Percentiles rank a stretch among this genome's conserved stretches.
Conservation (phyloP, 169 alveolate species). For the Plasmodium vinckei region DNA sequence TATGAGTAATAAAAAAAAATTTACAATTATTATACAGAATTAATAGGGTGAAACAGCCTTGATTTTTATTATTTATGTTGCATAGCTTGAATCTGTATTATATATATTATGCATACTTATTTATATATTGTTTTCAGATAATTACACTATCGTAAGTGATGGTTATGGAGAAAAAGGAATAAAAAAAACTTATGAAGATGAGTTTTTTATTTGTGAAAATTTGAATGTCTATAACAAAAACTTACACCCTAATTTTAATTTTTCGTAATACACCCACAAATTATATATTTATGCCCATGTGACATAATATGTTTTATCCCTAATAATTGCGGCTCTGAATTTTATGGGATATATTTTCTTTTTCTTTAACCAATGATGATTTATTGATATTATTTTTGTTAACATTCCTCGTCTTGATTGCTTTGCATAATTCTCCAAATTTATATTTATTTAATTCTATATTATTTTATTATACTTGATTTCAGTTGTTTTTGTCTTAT, state of each 20-base stretch:
- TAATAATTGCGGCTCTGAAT: neutral
- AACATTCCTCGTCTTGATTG: neutral
- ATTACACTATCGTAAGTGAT: conserved; percentile 66
- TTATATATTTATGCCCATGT: neutral
- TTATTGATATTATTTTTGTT: neutral
- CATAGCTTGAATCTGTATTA: neutral
- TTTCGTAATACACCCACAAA: conserved; percentile 34
- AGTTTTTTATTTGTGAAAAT: conserved; percentile 77
- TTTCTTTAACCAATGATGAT: neutral
- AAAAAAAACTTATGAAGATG: conserved; percentile 82
- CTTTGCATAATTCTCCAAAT: neutral
- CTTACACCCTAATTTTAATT: conserved; percentile 64
- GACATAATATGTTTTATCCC: neutral
- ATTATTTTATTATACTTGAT: conserved; percentile 13
- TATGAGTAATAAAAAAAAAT: conserved; percentile 54
- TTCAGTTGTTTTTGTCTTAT: conserved; percentile 55
- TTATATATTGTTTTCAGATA: conserved; percentile 34
- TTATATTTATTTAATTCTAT: conserved; percentile 5
- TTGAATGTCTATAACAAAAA: conserved; percentile 56
- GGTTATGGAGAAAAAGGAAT: conserved; percentile 82
- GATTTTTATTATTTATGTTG: neutral
- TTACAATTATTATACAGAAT: neutral
- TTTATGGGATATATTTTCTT: neutral
- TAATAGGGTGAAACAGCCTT: neutral
- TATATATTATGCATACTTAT: neutral